Base-by-base conservation (phyloP, 345 rosid genomes). In the Euphorbia peplus region DNA sequence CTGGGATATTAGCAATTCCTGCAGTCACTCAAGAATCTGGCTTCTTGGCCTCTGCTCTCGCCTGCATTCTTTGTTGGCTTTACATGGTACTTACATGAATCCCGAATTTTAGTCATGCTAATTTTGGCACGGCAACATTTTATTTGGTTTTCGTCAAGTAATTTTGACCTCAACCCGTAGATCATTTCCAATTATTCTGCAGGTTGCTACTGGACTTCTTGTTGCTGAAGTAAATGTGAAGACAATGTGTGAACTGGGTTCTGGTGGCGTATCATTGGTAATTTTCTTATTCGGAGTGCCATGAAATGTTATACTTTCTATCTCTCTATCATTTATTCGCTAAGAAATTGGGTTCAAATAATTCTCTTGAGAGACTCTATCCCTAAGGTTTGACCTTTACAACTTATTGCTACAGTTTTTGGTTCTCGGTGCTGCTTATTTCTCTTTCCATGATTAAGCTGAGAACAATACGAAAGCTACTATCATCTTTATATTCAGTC, bases 261-360 rank as follows among this genome's bases (percentile, higher is more conserved):
- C 98, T 18, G 98, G 98, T 16, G 93, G 98, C 39, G 95, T 90
- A 37, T 90, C 98, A 21, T 79, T 93, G 78, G 98, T 93, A 86
- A 76, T 52, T 62, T 2, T 55, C 5, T 16, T 53, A 11, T 35
- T 1, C 14, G 5, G 28, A 54, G 15, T 16, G 22, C 30, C 10
- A 24, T 30, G 24, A 15, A 22, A 24, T 39, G 48, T 57, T 57
- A 15, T 9, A 24, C 35, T 24, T 25, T 56, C 8, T 56, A 56
- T 56, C 37, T 56, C 8, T 18, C 26, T n/a, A 58, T 41, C 12
- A 60, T 60, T 59, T 54, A 39, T 46, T 28, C 7, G 59, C 11
- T 46, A 8, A 30, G 35, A 47, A 48, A 10, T 69, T 30, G 42
- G 30, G 58, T 22, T 61, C 19, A 22, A 28, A 12, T 68, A 8